Conservation (phyloP, 176 grass and related monocot genomes). For the Aegilops tauschii region DNA sequence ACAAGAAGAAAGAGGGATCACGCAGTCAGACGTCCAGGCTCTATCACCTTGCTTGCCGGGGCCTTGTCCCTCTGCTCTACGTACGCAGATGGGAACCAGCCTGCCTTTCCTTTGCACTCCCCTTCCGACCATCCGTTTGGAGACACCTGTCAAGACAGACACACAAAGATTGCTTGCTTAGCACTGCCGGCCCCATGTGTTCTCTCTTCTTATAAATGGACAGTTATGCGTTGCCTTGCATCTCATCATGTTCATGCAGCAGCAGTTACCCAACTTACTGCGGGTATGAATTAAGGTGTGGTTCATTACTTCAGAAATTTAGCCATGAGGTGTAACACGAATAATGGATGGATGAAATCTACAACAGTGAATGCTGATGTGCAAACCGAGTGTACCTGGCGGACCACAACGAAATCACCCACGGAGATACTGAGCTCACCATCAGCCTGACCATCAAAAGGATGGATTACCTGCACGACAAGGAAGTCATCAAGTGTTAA, state of each 20-base stretch:
- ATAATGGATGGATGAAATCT: not conserved
- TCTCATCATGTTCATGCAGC: constrained; percentile 15
- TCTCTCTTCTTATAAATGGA: constrained; percentile 20
- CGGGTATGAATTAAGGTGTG: not conserved
- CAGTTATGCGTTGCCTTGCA: constrained; percentile 16
- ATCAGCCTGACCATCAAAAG: constrained; percentile 87
- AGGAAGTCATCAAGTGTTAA: not conserved
- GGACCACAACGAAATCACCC: constrained; percentile 81
- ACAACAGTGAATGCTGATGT: not conserved
- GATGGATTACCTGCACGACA: constrained; percentile 75
- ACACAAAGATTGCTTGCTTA: constrained; percentile 33
- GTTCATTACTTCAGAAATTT: constrained; percentile 24
- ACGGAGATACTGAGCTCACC: constrained; percentile 82
- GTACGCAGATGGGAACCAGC: constrained; percentile 99
- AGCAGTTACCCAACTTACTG: constrained; percentile 1
- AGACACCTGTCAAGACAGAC: constrained; percentile 50
- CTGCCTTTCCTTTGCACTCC: constrained; percentile 83
- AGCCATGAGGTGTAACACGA: not conserved
- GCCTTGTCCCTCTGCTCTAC: constrained; percentile 75
- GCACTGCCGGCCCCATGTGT: not conserved
- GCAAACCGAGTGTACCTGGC: constrained; percentile 60
- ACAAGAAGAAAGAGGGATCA: constrained; percentile 34
- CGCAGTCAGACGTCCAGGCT: constrained; percentile 52
- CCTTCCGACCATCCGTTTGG: constrained; percentile 95
- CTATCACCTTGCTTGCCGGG: constrained; percentile 71